phyloP scores from a whole-genome alignment of 1,139 yeast species.

The Petasospora fabianii region DNA sequence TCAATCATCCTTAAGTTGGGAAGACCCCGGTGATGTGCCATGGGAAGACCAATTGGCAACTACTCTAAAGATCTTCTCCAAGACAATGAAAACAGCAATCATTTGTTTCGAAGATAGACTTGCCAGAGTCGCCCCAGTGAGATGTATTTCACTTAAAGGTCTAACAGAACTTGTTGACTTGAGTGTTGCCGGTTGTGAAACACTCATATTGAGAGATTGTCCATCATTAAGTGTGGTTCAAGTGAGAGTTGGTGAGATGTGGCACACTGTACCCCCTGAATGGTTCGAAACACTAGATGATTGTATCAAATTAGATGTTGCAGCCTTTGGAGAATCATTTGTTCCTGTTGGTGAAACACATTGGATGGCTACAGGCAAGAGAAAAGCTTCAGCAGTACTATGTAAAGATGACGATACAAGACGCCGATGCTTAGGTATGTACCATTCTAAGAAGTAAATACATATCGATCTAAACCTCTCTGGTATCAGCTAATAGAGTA shows the following conservation, averaged over 20 bases:
- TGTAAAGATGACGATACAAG: no score
- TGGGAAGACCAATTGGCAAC: neutral
- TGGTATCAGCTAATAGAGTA: no score
- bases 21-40: neutral
- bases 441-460: no score
- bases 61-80: neutral
- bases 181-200: conserved; percentile 7
- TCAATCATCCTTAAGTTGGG: neutral
- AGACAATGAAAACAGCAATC: neutral
- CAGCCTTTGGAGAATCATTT: neutral
- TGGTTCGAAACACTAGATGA: neutral
- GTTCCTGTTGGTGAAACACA: neutral
- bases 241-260: conserved; percentile 2
- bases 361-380: neutral
- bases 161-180: neutral
- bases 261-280: conserved; percentile 1
- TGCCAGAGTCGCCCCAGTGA: neutral
- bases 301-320: neutral
- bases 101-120: neutral
- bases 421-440: no score
- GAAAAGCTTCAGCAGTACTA: no score
- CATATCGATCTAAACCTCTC: no score
- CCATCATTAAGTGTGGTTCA: conserved; percentile 1
- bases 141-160: neutral
- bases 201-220: conserved; percentile 1